Evolutionary conservation across 2,329 filamentous ascomycete species (phyloP).

Genomic region (Talaromyces sp.): DNA sequence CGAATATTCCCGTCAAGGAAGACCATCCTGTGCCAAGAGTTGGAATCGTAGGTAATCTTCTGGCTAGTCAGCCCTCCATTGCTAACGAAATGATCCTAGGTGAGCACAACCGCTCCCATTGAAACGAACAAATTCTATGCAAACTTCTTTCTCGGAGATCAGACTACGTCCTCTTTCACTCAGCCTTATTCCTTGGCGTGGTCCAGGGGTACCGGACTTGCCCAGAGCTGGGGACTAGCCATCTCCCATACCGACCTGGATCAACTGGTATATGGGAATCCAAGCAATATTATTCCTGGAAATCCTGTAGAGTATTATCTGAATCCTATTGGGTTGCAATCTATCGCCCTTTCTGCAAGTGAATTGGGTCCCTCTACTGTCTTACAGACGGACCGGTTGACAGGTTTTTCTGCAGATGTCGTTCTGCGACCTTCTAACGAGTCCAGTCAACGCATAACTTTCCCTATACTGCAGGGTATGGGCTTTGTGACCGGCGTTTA

Average conservation of each 20-base stretch:
- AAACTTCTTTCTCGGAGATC: conserved; percentile 72
- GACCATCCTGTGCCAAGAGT: conserved; percentile 41
- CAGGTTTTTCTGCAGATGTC: conserved; percentile 59
- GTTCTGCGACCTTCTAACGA: conserved; percentile 56
- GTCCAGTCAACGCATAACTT: conserved; percentile 59
- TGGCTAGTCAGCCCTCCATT: background rate
- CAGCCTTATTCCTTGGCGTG: conserved; percentile 70
- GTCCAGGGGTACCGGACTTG: conserved; percentile 58
- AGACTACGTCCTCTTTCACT: conserved; percentile 64
- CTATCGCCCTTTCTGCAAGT: conserved; percentile 69
- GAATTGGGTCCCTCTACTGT: conserved; percentile 62
- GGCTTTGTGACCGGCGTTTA: conserved; percentile 78
- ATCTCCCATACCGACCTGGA: conserved; percentile 67
- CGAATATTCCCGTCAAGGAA: conserved; percentile 33
- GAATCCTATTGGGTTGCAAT: conserved; percentile 77
- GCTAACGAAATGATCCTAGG: conserved; percentile 22
- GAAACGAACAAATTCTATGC: conserved; percentile 60
- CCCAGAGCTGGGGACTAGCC: conserved; percentile 69
- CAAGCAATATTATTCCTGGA: conserved; percentile 48
- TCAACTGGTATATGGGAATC: conserved; percentile 62
- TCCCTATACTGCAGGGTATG: conserved; percentile 86
- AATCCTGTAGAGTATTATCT: conserved; percentile 65
- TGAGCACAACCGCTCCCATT: conserved; percentile 31
- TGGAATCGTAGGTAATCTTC: conserved; percentile 31
- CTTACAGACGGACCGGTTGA: conserved; percentile 49